Percentiles rank a stretch among this genome's conserved stretches.
These are phyloP conservation scores for Solanum paucissectum DNA, from an alignment of 257 asterid species.

Conservation along the genomic window DNA sequence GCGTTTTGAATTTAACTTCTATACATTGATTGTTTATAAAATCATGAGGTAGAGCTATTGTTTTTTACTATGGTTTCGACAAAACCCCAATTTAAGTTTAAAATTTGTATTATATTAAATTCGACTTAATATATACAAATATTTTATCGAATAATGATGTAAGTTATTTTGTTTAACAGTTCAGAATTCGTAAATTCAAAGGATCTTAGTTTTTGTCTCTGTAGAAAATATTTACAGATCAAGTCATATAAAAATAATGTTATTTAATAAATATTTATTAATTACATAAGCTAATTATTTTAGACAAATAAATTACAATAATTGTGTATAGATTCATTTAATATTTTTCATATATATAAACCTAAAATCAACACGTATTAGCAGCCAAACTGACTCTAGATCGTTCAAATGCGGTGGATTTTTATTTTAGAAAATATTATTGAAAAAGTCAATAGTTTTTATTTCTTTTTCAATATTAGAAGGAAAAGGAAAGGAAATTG, in stretches of 20 bases:
- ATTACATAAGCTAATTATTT: neutral
- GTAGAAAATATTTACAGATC: neutral
- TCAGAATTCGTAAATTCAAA: neutral
- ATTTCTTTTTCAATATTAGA: neutral
- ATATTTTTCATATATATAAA: neutral
- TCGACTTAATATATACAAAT: neutral
- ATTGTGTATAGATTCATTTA: neutral
- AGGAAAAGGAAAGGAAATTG: neutral
- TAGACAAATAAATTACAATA: neutral
- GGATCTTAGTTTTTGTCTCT: neutral
- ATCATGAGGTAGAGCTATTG: neutral
- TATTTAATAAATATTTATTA: neutral
- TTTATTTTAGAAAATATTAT: neutral
- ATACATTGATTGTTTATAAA: neutral
- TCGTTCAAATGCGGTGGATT: neutral
- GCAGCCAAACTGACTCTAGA: neutral
- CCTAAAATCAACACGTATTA: neutral
- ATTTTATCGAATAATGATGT: neutral
- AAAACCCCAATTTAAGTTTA: accelerated
- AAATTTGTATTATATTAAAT: neutral
- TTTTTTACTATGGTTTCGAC: neutral
- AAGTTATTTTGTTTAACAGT: neutral
- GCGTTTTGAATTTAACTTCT: neutral
- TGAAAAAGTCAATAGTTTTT: neutral
- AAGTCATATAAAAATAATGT: neutral